phyloP scores from a whole-genome alignment of 805 yeast species.

The Lachancea lanzarotensis region DNA sequence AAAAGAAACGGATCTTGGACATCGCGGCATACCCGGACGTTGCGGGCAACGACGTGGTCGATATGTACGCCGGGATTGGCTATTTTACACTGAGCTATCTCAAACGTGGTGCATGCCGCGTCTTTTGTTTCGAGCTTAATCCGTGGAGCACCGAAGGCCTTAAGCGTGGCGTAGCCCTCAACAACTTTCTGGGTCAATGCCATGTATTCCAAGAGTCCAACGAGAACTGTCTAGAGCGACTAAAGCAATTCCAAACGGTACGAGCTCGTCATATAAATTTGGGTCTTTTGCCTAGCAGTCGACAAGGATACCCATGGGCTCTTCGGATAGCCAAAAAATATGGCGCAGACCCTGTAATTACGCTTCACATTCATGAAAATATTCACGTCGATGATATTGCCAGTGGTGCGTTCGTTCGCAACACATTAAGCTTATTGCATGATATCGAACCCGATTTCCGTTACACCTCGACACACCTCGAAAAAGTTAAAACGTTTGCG shows the following conservation, averaged over 20 bases:
- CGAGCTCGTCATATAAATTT: conserved; percentile 54
- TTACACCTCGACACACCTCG: conserved; percentile 36
- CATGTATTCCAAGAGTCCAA: conserved; percentile 60
- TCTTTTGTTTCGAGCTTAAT: conserved; percentile 78
- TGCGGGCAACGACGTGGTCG: conserved; percentile 45
- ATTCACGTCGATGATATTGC: conserved; percentile 42
- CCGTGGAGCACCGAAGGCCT: conserved; percentile 80
- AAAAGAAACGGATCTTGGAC: conserved; percentile 58
- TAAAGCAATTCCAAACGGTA: conserved; percentile 13
- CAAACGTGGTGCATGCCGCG: conserved; percentile 41
- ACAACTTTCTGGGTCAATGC: conserved; percentile 32
- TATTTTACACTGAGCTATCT: conserved; percentile 71
- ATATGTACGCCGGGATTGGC: conserved; percentile 80
- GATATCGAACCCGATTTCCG: conserved; percentile 6
- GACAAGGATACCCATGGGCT: conserved; percentile 53
- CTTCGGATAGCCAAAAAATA: conserved; percentile 11
- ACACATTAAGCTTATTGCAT: conserved; percentile 3
- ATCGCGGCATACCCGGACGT: conserved; percentile 31
- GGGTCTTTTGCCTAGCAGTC: conserved; percentile 72
- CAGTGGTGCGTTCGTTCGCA: conserved; percentile 11
- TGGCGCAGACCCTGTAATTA: conserved; percentile 14
- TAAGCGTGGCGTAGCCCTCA: conserved; percentile 44
- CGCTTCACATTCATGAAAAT: conserved; percentile 72
- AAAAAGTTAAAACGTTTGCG: conserved; percentile 75
- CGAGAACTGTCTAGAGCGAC: conserved; percentile 43